A percentile compares a stretch with the other conserved stretches of the same genome.
Evolutionary conservation across 202 grass and related monocot species (phyloP).

Genomic region (Zoysia matrella): DNA sequence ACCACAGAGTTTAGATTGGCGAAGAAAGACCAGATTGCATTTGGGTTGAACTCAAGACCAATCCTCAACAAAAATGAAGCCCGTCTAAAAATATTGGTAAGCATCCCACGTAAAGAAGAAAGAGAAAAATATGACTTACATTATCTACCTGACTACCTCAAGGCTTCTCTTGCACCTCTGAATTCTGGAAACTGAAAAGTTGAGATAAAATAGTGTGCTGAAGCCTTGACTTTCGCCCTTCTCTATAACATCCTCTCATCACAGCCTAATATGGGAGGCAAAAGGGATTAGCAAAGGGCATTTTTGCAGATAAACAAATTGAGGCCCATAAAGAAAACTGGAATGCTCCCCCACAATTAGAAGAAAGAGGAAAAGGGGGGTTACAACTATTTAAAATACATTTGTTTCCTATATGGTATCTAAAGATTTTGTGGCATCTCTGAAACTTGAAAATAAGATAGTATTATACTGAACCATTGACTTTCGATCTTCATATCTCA

Average conservation of each 20-base stretch:
- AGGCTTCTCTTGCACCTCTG: not conserved
- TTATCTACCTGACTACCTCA: not conserved
- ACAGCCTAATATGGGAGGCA: constrained; percentile 2
- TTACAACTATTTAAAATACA: too few relatives aligned
- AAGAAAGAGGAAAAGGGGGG: too few relatives aligned
- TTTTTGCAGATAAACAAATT: not conserved
- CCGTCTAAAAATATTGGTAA: not conserved
- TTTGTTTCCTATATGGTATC: too few relatives aligned
- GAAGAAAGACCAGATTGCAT: not conserved
- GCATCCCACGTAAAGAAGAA: not conserved
- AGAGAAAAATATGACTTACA: not conserved
- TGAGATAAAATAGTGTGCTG: not conserved
- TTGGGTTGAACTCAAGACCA: not conserved
- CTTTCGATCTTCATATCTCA: not conserved
- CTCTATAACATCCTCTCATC: not conserved
- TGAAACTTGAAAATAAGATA: not conserved
- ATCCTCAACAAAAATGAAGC: not conserved
- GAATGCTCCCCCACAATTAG: too few relatives aligned
- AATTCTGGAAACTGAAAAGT: not conserved
- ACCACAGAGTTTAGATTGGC: not conserved
- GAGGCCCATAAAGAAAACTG: not conserved
- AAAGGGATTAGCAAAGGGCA: not conserved
- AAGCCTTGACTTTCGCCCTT: not conserved
- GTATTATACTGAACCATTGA: constrained; percentile 9
- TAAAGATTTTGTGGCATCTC: not conserved